phyloP scores from a whole-genome alignment of 2,329 filamentous ascomycete species.

The Colletotrichum endophyticum region DNA sequence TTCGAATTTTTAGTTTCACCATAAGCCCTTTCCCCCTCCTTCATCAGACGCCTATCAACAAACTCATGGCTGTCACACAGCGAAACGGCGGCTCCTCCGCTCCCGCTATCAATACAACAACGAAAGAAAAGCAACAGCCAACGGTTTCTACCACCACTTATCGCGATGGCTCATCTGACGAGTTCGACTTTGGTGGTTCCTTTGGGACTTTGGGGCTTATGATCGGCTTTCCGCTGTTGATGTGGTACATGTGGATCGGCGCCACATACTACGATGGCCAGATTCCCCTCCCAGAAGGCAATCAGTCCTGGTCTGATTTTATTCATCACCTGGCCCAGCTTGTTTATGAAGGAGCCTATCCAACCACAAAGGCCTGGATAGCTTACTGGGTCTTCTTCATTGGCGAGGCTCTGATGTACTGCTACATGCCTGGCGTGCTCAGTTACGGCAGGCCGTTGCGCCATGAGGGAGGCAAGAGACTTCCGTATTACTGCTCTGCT shows the following conservation, averaged over 20 bases:
- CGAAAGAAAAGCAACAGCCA: neutral
- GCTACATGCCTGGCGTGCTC: constrained; percentile 85
- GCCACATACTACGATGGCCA: constrained; percentile 84
- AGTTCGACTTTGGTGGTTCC: constrained; percentile 83
- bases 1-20: rapidly evolving
- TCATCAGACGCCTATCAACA: neutral
- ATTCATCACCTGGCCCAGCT: constrained; percentile 67
- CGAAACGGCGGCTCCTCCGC: neutral
- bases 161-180: constrained; percentile 45
- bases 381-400: constrained; percentile 96
- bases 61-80: neutral
- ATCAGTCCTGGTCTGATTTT: constrained; percentile 70
- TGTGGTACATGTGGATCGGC: constrained; percentile 97
- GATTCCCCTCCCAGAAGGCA: constrained; percentile 67
- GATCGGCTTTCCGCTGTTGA: constrained; percentile 83
- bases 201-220: constrained; percentile 78
- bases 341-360: constrained; percentile 53
- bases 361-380: constrained; percentile 66
- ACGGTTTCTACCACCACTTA: neutral
- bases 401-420: constrained; percentile 83
- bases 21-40: neutral
- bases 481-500: constrained; percentile 93
- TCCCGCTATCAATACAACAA: neutral
- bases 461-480: constrained; percentile 81
- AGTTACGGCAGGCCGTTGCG: constrained; percentile 87